phyloP scores from a whole-genome alignment of 352 stramenopile genomes.

The Thalassiosira pacifica region DNA sequence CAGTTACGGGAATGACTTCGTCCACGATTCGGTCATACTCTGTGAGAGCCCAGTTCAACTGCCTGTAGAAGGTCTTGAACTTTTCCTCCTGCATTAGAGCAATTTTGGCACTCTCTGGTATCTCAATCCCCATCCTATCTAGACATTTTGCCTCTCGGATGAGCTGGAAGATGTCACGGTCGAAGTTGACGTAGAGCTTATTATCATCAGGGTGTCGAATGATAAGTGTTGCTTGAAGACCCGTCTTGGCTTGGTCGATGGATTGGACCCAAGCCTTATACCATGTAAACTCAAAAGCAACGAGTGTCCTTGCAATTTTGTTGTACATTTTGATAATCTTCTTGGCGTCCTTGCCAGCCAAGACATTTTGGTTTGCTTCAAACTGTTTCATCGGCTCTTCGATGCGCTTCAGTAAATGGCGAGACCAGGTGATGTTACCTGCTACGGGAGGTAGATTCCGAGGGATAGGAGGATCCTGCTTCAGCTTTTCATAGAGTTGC shows the following conservation, averaged over 20 bases:
- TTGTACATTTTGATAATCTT: constrained; percentile 99
- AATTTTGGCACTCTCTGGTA: constrained; percentile 97
- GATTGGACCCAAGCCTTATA: constrained; percentile 98
- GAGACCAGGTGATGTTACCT: constrained; percentile 98
- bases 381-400: constrained; percentile 99
- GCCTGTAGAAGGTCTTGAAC: constrained; percentile 99
- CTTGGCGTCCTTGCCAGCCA: constrained; percentile 96
- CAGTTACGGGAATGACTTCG: constrained; percentile 98
- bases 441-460: constrained; percentile 97
- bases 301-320: constrained; percentile 97
- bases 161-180: constrained; percentile 98
- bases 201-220: constrained; percentile 98
- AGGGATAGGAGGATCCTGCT: constrained; percentile 96
- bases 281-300: constrained; percentile 99
- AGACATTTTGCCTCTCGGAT: constrained; percentile 97
- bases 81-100: constrained; percentile 97
- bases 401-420: constrained; percentile 97
- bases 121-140: constrained; percentile 98
- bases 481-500: constrained; percentile 99
- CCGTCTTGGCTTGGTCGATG: constrained; percentile 97
- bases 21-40: constrained; percentile 98
- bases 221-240: constrained; percentile 97
- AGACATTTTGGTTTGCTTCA: constrained; percentile 95
- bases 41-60: constrained; percentile 95
- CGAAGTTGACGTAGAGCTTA: constrained; percentile 99